Evolutionary conservation across 2,329 filamentous ascomycete genomes (phyloP), one percentile per base, ranked within the genome.

Genomic region (Diaporthe citriasiana): DNA sequence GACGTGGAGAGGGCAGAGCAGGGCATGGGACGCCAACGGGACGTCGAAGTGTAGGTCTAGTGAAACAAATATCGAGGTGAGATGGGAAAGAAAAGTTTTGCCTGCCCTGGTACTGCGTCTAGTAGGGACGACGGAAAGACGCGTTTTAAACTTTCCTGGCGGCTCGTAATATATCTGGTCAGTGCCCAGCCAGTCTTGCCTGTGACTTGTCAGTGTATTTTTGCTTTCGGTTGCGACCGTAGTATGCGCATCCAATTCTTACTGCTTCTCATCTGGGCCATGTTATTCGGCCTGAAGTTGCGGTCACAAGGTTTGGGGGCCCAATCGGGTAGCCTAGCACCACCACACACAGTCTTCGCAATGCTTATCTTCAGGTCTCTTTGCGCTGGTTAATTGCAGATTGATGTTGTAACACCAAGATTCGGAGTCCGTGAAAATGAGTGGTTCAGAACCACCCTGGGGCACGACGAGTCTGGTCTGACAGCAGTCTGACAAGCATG

Each of bases 401-500:
- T 10, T 35, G 33, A n/a, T 40, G 4, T 19, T 57, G 19, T 40
- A 38, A 15, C 33, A 57, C 33, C 19, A 38, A 57, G 13, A 9
- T 25, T 38, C 27, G 19, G 19, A 5, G 55, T 40, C 55, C 0
- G 33, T 25, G 55, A 38, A 38, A 57, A 25, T 40, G 55, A 57
- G 33, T 25, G 30, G 55, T 57, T 33, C 38, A 17, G n/a, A 57
- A n/a, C n/a, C 12, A 22, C n/a, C 22, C 33, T n/a, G 22, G 10
- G 55, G 33, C 19, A 57, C 33, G 55, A 42, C 38, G 4, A 38
- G 22, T 57, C 53, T 56, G 27, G 17, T 57, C 30, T 57, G 33
- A 38, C 55, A 38, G 33, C 55, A 40, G 55, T 57, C 55, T 57
- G 55, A 57, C 55, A 57, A 33, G n/a, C 33, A 38, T 38, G 30